Evolutionary conservation across 192 early-diverging fungal genomes (phyloP).

Genomic region (Coemansia guatemalensis): DNA sequence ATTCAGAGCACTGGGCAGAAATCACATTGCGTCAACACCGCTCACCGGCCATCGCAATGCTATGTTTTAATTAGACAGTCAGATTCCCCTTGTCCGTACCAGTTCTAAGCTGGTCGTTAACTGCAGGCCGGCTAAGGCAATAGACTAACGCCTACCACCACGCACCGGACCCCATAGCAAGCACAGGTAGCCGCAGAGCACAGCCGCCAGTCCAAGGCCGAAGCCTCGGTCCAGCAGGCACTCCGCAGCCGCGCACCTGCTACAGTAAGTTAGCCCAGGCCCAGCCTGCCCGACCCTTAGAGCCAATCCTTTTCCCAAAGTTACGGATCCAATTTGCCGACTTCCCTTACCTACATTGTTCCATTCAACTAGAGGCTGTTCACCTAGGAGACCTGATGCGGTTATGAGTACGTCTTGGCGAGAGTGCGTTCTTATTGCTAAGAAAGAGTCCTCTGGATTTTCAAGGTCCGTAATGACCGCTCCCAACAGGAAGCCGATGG

Average conservation of each 20-base stretch:
- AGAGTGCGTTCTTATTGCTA: slow-evolving; percentile 50
- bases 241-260: slow-evolving; percentile 12
- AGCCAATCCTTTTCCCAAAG: slow-evolving; percentile 84
- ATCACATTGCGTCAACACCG: slow-evolving; percentile 81
- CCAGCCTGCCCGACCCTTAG: slow-evolving; percentile 64
- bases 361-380: slow-evolving; percentile 82
- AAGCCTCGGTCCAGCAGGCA: slow-evolving; percentile 17
- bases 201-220: slow-evolving; percentile 11
- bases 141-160: slow-evolving; percentile 7
- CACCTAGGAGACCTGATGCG: slow-evolving; percentile 79
- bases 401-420: slow-evolving; percentile 75
- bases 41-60: slow-evolving; percentile 75
- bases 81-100: slow-evolving; percentile 81
- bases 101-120: slow-evolving; percentile 78
- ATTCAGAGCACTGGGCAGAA: slow-evolving; percentile 86
- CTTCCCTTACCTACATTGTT: slow-evolving; percentile 84
- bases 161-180: slow-evolving; percentile 2
- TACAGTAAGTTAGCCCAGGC: slow-evolving; percentile 25
- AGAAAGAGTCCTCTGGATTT: slow-evolving; percentile 66
- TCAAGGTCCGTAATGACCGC: slow-evolving; percentile 66
- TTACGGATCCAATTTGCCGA: slow-evolving; percentile 85
- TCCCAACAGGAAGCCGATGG: slow-evolving; percentile 58
- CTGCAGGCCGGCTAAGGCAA: slow-evolving; percentile 31
- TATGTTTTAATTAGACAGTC: slow-evolving; percentile 88
- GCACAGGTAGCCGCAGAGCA: slow-evolving; percentile 17